phyloP scores from a whole-genome alignment of 345 rosid genomes.

The Hibiscus tridactylites region DNA sequence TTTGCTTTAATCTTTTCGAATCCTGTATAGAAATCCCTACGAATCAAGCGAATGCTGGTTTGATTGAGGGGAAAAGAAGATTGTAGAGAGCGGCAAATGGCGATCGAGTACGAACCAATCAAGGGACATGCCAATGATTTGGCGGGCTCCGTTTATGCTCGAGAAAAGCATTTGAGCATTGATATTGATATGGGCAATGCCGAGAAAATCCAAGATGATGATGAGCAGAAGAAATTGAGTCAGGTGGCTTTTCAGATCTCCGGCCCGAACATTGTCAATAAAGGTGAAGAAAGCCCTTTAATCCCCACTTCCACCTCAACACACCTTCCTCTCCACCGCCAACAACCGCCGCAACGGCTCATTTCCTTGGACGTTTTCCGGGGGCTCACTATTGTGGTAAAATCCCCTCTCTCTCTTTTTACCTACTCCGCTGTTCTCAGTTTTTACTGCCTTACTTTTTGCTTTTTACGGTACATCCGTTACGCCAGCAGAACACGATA shows the following conservation, averaged over 20 bases:
- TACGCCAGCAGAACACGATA: background rate
- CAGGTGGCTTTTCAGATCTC: conserved; percentile 27
- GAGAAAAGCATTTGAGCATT: background rate
- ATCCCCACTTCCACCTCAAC: conserved; percentile 9
- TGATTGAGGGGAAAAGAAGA: background rate
- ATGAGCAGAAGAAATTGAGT: conserved; percentile 8
- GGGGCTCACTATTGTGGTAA: conserved; percentile 62
- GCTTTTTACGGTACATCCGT: background rate
- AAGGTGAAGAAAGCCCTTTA: conserved; percentile 10
- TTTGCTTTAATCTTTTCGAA: background rate
- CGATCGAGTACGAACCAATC: conserved; percentile 2
- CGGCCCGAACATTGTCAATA: conserved; percentile 5
- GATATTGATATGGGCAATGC: background rate
- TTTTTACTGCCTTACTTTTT: background rate
- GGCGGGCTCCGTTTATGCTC: background rate
- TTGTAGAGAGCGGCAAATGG: background rate
- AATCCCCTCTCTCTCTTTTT: background rate
- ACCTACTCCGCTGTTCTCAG: background rate
- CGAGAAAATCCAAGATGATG: background rate
- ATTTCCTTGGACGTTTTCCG: conserved; percentile 71
- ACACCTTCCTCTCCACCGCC: background rate
- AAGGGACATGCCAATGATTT: background rate
- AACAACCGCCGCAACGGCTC: conserved; percentile 24
- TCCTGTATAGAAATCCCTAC: background rate
- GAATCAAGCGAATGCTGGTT: background rate